phyloP scores from a whole-genome alignment of 768 basidiomycete genomes.

The Leccinum incarnatum region DNA sequence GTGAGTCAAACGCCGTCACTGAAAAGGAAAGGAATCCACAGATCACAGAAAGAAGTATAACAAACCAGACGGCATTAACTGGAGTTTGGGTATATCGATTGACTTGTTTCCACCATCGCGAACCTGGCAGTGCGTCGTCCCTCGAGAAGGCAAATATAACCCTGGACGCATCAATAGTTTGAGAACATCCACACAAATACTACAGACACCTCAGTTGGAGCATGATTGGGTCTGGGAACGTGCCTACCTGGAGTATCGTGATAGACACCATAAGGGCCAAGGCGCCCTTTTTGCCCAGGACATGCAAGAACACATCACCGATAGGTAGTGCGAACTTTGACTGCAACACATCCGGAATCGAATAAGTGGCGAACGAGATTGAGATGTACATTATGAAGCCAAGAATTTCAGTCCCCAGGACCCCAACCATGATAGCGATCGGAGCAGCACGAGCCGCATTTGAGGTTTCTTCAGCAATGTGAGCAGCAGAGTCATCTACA shows the following conservation, averaged over 20 bases:
- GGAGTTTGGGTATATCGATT: conserved; percentile 34
- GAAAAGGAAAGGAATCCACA: conserved; percentile 37
- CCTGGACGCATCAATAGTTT: conserved; percentile 45
- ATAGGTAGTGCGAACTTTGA: conserved; percentile 38
- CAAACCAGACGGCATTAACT: conserved; percentile 42
- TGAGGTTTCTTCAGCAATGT: conserved; percentile 45
- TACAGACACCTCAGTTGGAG: conserved; percentile 11
- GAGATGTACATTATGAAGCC: conserved; percentile 45
- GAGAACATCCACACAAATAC: conserved; percentile 45
- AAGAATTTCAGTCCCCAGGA: conserved; percentile 37
- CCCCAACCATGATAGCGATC: conserved; percentile 43
- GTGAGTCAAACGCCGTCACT: conserved; percentile 30
- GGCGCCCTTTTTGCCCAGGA: conserved; percentile 40
- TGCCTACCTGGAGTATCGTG: conserved; percentile 40
- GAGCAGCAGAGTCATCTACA: conserved; percentile 47
- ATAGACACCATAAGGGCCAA: conserved; percentile 45
- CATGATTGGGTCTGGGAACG: neutral
- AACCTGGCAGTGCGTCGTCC: conserved; percentile 39
- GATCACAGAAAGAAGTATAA: conserved; percentile 30
- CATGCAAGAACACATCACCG: conserved; percentile 40
- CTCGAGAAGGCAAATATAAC: conserved; percentile 45
- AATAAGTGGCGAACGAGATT: conserved; percentile 41
- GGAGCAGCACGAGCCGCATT: conserved; percentile 44
- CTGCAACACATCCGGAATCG: conserved; percentile 34
- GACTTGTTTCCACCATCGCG: conserved; percentile 36